Evolutionary conservation across 306 rosid genomes (phyloP).

Genomic region (Crotalaria pallida): DNA sequence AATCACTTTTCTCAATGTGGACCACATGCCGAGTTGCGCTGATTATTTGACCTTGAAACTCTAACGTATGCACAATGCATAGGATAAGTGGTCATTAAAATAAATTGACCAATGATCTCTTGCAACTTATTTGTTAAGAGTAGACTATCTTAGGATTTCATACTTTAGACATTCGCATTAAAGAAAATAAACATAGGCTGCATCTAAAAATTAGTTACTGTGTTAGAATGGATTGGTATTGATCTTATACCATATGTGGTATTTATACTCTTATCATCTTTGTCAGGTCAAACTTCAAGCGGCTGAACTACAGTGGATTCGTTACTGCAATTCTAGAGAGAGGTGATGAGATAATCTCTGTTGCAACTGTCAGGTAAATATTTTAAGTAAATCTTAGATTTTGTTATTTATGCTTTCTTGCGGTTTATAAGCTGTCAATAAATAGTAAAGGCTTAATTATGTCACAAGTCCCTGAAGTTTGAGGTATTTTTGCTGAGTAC

Average conservation of each 20-base stretch:
- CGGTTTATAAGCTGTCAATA: not conserved
- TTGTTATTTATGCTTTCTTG: not conserved
- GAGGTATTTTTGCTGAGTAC: too few species aligned
- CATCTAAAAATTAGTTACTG: too few species aligned
- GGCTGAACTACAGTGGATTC: constrained; percentile 74
- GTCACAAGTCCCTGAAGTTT: too few species aligned
- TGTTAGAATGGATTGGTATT: too few species aligned
- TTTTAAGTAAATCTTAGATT: not conserved
- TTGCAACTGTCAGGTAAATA: constrained; percentile 76
- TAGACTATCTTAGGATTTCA: not conserved
- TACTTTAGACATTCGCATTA: too few species aligned
- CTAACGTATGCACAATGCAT: too few species aligned
- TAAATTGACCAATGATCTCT: not conserved
- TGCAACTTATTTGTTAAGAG: not conserved
- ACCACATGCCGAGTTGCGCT: not conserved
- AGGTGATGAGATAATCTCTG: constrained; percentile 71
- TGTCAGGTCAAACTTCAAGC: constrained; percentile 83
- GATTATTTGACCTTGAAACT: not conserved
- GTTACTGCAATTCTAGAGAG: constrained; percentile 80
- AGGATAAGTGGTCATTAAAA: too few species aligned
- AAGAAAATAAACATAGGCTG: too few species aligned
- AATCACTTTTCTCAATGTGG: not conserved
- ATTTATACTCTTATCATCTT: constrained; percentile 12
- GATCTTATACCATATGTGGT: too few species aligned
- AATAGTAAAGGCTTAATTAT: not conserved